Conservation (phyloP, 345 rosid genomes). For the Ceriops tagal region DNA sequence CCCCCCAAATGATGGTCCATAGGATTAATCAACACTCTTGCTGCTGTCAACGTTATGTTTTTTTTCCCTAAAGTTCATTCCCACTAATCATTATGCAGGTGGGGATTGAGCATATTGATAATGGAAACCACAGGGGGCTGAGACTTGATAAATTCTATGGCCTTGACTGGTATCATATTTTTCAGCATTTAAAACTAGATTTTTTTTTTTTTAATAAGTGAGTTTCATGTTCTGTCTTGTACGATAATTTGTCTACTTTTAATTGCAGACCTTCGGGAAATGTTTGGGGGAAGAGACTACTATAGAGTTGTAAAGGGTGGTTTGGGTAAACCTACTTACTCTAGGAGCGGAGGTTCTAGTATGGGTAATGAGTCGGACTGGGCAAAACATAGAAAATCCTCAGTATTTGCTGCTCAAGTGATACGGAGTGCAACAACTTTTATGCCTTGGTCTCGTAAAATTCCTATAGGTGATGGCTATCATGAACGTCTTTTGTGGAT, state of each 20-base stretch:
- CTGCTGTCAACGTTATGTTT: not conserved
- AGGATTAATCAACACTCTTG: not conserved
- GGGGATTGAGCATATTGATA: slow-evolving; percentile 10
- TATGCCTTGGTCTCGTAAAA: slow-evolving; percentile 78
- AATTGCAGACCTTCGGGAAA: slow-evolving; percentile 41
- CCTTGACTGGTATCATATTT: slow-evolving; percentile 44
- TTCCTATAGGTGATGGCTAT: slow-evolving; percentile 77
- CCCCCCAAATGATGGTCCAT: no score
- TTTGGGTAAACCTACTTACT: slow-evolving; percentile 17
- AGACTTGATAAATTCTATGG: slow-evolving; percentile 38
- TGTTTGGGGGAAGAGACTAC: slow-evolving; percentile 45
- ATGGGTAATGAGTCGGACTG: slow-evolving; percentile 79
- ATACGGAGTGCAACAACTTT: slow-evolving; percentile 64
- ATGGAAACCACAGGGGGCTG: slow-evolving; percentile 85
- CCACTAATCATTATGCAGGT: slow-evolving; percentile 24
- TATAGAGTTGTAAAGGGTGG: slow-evolving; percentile 29
- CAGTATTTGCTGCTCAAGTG: slow-evolving; percentile 42
- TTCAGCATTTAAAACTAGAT: not conserved
- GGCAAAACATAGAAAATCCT: slow-evolving; percentile 47
- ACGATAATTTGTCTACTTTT: not conserved
- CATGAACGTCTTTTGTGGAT: slow-evolving; percentile 58
- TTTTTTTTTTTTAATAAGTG: not conserved
- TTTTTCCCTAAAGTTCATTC: not conserved
- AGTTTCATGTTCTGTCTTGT: not conserved
- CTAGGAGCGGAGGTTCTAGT: slow-evolving; percentile 41